phyloP scores from a whole-genome alignment of 306 rosid genomes.

The Adenanthera pavonina region DNA sequence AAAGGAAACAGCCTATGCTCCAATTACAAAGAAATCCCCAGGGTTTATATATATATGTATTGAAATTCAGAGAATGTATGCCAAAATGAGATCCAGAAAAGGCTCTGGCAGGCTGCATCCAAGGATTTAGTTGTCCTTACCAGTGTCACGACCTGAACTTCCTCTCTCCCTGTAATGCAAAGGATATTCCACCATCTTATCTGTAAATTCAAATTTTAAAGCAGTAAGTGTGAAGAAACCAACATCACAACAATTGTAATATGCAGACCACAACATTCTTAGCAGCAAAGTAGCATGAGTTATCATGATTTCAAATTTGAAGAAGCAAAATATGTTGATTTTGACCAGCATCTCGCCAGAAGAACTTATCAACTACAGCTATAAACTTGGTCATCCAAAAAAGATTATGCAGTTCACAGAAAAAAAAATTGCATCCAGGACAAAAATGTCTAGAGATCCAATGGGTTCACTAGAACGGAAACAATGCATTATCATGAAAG shows the following conservation, averaged over 20 bases:
- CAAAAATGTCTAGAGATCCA: background rate
- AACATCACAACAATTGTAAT: conserved; percentile 15
- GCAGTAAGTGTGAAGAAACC: conserved; percentile 31
- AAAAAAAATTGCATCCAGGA: background rate
- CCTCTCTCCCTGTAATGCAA: conserved; percentile 75
- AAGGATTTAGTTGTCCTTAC: conserved; percentile 51
- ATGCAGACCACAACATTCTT: conserved; percentile 21
- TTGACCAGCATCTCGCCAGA: conserved; percentile 23
- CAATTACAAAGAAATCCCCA: conserved; percentile 26
- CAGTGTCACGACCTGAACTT: conserved; percentile 62
- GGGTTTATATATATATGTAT: background rate
- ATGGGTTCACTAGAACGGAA: conserved; percentile 21
- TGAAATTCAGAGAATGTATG: background rate
- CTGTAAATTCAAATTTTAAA: conserved; percentile 54
- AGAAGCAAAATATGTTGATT: conserved; percentile 27
- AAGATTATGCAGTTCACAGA: background rate
- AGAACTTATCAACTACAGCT: conserved; percentile 3
- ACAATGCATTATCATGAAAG: conserved; percentile 1
- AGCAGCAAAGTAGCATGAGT: background rate
- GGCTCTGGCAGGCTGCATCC: conserved; percentile 29
- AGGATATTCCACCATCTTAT: conserved; percentile 69
- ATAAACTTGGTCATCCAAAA: background rate
- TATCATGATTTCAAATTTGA: conserved; percentile 16
- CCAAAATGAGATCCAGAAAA: conserved; percentile 20
- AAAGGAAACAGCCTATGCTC: conserved; percentile 20